Evolutionary conservation across 441 rosid species (phyloP).

Genomic region (Francoa sonchifolia): DNA sequence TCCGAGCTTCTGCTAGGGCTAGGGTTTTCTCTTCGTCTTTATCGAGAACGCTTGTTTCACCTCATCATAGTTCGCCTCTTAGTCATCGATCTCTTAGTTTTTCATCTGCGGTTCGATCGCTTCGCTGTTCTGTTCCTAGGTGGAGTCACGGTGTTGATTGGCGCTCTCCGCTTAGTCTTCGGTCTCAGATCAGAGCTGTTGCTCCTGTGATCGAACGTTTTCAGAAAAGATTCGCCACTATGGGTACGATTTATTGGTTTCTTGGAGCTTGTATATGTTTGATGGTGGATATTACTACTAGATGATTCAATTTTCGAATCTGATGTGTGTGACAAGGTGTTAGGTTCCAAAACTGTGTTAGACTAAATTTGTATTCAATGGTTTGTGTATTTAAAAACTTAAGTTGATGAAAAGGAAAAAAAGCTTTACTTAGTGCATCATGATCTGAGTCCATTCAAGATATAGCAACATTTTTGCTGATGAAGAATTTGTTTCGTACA

Average conservation of each 20-base stretch:
- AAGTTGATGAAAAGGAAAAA: too few relatives aligned
- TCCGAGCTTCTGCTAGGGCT: conserved; percentile 38
- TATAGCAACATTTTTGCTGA: too few relatives aligned
- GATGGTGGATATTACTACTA: background rate
- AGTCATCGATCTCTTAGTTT: conserved; percentile 40
- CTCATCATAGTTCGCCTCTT: conserved; percentile 13
- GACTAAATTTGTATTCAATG: background rate
- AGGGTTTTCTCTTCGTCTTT: conserved; percentile 10
- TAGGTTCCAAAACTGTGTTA: background rate
- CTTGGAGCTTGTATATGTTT: too few relatives aligned
- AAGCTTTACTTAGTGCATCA: too few relatives aligned
- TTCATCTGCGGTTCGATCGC: conserved; percentile 40
- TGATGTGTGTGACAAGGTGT: background rate
- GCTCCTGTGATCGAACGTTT: conserved; percentile 56
- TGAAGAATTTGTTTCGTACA: too few relatives aligned
- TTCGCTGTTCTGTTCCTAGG: conserved; percentile 40
- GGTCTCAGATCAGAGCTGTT: conserved; percentile 52
- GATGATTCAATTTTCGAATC: background rate
- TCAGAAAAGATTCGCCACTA: conserved; percentile 55
- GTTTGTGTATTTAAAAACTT: background rate
- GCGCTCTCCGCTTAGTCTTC: conserved; percentile 43
- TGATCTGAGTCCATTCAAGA: too few relatives aligned
- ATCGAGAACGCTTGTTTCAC: conserved; percentile 2
- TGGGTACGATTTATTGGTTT: conserved; percentile 72
- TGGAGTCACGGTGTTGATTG: conserved; percentile 72